Evolutionary conservation across 2,329 filamentous ascomycete genomes (phyloP).

Genomic region (Penicillium sp.): DNA sequence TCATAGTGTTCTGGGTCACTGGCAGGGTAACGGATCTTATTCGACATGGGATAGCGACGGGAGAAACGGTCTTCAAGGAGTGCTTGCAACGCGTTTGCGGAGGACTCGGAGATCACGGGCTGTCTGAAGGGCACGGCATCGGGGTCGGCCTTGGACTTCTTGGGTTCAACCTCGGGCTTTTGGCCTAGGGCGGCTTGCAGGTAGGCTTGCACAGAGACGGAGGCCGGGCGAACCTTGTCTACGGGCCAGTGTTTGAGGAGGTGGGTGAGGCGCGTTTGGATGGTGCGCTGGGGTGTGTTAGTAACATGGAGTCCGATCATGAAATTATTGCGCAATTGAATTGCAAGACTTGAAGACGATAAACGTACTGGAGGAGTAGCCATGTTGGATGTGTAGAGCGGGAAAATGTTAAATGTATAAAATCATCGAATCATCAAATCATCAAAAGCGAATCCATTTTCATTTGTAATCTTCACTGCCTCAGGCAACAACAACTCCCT

Average conservation of each 20-base stretch:
- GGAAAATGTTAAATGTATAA: neutral
- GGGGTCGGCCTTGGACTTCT: conserved; percentile 6
- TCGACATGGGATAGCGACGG: conserved; percentile 51
- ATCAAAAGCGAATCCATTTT: neutral
- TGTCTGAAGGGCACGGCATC: conserved; percentile 15
- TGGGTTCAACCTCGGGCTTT: conserved; percentile 2
- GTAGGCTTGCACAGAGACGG: conserved; percentile 47
- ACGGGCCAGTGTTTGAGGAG: conserved; percentile 47
- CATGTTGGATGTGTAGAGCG: neutral
- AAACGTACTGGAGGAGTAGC: neutral
- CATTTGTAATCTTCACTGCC: conserved; percentile 10
- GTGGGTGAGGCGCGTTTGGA: conserved; percentile 40
- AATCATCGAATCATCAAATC: neutral
- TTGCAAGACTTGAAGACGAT: neutral
- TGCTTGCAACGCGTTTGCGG: conserved; percentile 59
- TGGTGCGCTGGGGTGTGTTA: conserved; percentile 21
- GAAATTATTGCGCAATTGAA: neutral
- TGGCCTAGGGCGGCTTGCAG: conserved; percentile 35
- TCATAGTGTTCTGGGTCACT: conserved; percentile 56
- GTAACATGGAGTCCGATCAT: neutral
- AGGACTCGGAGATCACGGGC: conserved; percentile 33
- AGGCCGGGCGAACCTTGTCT: conserved; percentile 46
- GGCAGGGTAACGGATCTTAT: conserved; percentile 49
- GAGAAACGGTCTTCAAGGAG: conserved; percentile 61
- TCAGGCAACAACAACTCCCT: conserved; percentile 25